Percentiles rank a stretch among this genome's conserved stretches.
Conservation (phyloP, 2,329 filamentous ascomycete genomes). For the Amauroascus niger region DNA sequence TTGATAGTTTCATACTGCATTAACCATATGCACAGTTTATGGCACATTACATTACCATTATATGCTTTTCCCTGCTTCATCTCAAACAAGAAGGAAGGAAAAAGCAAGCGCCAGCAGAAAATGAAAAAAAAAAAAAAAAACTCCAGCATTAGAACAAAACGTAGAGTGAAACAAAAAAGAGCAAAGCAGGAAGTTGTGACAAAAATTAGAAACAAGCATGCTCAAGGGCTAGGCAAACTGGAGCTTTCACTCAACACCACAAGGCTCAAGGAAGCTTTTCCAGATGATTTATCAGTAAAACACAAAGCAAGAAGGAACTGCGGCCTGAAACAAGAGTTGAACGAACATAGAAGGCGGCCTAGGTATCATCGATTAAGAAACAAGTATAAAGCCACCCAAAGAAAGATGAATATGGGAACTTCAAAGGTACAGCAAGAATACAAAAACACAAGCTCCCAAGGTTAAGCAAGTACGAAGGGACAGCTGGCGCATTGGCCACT, state of each 20-base stretch:
- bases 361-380: background rate
- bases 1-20: constrained; percentile 9
- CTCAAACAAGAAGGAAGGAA: background rate
- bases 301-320: background rate
- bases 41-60: constrained; percentile 11
- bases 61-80: background rate
- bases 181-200: too few relatives aligned
- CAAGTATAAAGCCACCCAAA: background rate
- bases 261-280: too few relatives aligned
- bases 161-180: too few relatives aligned
- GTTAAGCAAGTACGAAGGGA: background rate
- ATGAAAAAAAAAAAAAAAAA: background rate
- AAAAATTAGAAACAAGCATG: background rate
- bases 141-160: too few relatives aligned
- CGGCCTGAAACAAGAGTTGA: background rate
- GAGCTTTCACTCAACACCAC: too few relatives aligned
- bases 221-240: too few relatives aligned
- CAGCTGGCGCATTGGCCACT: background rate
- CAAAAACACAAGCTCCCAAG: background rate
- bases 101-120: background rate
- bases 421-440: background rate
- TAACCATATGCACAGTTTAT: constrained; percentile 7
- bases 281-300: background rate
- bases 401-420: background rate
- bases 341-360: background rate